These are phyloP conservation scores for Linum lewisii DNA, from an alignment of 345 rosid genomes.

Conservation along the genomic window DNA sequence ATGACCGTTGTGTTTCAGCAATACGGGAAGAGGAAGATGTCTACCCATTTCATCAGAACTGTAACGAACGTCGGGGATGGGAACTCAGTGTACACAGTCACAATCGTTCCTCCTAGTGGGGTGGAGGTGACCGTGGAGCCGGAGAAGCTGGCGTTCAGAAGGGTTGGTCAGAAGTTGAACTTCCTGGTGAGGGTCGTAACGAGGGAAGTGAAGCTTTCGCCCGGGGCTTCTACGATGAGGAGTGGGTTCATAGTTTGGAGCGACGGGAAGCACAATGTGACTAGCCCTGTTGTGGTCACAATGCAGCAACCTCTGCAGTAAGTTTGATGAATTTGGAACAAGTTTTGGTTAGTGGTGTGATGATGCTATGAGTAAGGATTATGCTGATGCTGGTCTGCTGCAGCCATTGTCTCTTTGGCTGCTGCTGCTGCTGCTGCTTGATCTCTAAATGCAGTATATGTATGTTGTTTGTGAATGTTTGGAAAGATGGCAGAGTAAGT, in stretches of 20 bases:
- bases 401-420: no score
- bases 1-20: slow-evolving; percentile 22
- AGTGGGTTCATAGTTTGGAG: slow-evolving; percentile 25
- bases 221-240: slow-evolving; percentile 17
- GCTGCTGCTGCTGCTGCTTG: no score
- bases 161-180: slow-evolving; percentile 22
- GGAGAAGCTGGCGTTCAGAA: slow-evolving; percentile 24
- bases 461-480: no score
- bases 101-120: slow-evolving; percentile 12
- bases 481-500: no score
- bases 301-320: slow-evolving; percentile 79
- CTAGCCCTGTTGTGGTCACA: slow-evolving; percentile 41
- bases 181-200: slow-evolving; percentile 20
- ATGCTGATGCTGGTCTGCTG: no score
- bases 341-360: no score
- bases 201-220: slow-evolving; percentile 13
- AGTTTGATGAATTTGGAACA: no score
- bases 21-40: slow-evolving; percentile 21
- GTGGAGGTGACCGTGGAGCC: slow-evolving; percentile 13
- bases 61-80: slow-evolving; percentile 25
- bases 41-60: slow-evolving; percentile 23
- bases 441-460: no score
- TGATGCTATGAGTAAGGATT: no score
- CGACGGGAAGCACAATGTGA: slow-evolving; percentile 21
- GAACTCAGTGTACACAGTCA: slow-evolving; percentile 17